These are phyloP conservation scores for Conoideocrella luteorostrata DNA, from an alignment of 2,329 filamentous ascomycete species.

Conservation along the genomic window DNA sequence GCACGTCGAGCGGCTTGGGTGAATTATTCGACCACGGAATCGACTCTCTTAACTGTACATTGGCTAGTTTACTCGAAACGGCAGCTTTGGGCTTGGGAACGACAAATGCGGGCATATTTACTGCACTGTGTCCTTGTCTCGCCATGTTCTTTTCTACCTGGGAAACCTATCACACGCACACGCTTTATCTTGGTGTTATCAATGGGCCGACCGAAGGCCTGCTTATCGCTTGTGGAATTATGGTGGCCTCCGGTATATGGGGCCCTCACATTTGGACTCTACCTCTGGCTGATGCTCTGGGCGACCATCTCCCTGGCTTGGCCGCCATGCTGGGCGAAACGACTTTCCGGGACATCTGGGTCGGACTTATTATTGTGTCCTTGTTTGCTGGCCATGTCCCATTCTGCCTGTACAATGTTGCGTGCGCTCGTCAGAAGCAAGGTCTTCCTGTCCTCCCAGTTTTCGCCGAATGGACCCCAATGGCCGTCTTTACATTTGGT, in stretches of 20 bases:
- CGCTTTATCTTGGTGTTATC: slow-evolving; percentile 89
- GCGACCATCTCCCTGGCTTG: slow-evolving; percentile 42
- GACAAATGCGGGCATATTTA: slow-evolving; percentile 80
- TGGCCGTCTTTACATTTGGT: slow-evolving; percentile 70
- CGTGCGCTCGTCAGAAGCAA: slow-evolving; percentile 64
- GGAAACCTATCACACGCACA: slow-evolving; percentile 99
- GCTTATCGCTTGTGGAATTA: slow-evolving; percentile 78
- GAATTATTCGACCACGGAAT: slow-evolving; percentile 99
- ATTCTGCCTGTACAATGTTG: slow-evolving; percentile 83
- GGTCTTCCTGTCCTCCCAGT: slow-evolving; percentile 72
- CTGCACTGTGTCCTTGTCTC: slow-evolving; percentile 81
- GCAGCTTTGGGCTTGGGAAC: slow-evolving; percentile 89
- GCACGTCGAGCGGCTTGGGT: slow-evolving; percentile 88
- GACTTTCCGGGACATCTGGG: slow-evolving; percentile 84
- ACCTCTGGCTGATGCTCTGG: slow-evolving; percentile 64
- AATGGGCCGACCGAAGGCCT: slow-evolving; percentile 96
- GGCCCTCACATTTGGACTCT: slow-evolving; percentile 83
- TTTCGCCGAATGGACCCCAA: slow-evolving; percentile 90
- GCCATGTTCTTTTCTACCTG: slow-evolving; percentile 99
- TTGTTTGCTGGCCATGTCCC: slow-evolving; percentile 73
- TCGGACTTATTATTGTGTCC: slow-evolving; percentile 59
- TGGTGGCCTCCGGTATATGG: slow-evolving; percentile 80
- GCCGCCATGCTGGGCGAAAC: slow-evolving; percentile 59
- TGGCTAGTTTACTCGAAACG: slow-evolving; percentile 84
- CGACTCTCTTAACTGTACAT: slow-evolving; percentile 93